Base-by-base conservation (phyloP, 768 basidiomycete species). In the Psilocybe sp. region DNA sequence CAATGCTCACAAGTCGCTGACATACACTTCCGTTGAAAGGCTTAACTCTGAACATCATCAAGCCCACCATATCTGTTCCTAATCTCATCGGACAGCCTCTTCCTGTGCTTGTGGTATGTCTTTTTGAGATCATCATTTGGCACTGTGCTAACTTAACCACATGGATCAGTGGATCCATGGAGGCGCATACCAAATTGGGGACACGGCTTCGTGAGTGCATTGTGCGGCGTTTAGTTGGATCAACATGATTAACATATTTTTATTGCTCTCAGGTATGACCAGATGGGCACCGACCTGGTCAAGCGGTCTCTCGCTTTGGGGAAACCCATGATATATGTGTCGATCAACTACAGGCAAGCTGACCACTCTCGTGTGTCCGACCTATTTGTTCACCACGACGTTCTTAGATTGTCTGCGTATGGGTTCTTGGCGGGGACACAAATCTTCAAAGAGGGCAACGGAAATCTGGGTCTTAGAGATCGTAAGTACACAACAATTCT, bases 381-480 rank as follows among this genome's bases (percentile, higher is more conserved):
- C 47, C 46, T n/a, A 40, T 31, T 20, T 49, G 44, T 44, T 16
- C 9, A 36, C 40, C 23, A 28, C 7, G 23, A 28, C 23, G 7
- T 7, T 28, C 23, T 28, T 28, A 28, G 23, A 28, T 40, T 28
- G 13, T 40, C 39, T 60, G 68, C 61, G 5, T 70, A 77, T 40
- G 78, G 78, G 3, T 80, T 79, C 53, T 54, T 78, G 40, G 71
- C 71, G 1, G 66, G 75, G 23, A 60, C 68, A 44, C 75, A 79
- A 58, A 68, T 78, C 2, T 71, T 72, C 39, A 64, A 61, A 0
- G 77, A 71, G 1, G 70, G 70, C 7, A 68, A 45, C 12, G 78
- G 76, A 6, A 85, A 85, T 55, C 63, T 84, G 7, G 85, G 84
- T 4, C 67, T 87, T 20, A 73, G 72, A 57, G 84, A 86, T 64